Conservation (phyloP, 176 grass and related monocot species). For the Aegilops speltoides region DNA sequence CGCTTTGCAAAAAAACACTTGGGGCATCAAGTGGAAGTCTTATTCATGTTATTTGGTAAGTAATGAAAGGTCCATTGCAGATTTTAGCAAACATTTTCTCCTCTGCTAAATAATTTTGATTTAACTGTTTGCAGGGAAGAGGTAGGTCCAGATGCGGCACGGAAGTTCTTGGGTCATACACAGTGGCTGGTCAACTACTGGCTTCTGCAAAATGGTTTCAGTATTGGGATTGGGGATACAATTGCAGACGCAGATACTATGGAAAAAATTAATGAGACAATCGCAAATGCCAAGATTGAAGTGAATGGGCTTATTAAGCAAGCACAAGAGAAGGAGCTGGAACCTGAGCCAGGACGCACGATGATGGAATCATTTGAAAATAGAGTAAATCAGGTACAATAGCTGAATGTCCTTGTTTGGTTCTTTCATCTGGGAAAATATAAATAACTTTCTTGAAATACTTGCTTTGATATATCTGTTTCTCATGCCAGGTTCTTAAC, state of each 20-base stretch:
- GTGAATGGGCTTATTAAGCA: conserved; percentile 89
- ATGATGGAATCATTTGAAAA: conserved; percentile 99
- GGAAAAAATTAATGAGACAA: conserved; percentile 91
- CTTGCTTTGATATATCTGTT: conserved; percentile 16
- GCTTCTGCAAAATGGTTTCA: conserved; percentile 93
- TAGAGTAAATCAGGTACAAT: conserved; percentile 86
- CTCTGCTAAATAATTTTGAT: not conserved
- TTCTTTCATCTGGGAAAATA: not conserved
- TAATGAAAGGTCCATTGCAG: not conserved
- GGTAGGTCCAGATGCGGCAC: conserved; percentile 93
- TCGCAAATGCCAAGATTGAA: conserved; percentile 76
- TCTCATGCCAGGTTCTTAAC: conserved; percentile 71
- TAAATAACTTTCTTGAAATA: not conserved
- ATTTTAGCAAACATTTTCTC: not conserved
- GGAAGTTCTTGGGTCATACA: conserved; percentile 94
- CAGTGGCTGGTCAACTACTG: conserved; percentile 99
- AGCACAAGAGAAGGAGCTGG: conserved; percentile 60
- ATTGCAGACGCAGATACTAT: conserved; percentile 93
- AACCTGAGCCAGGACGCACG: conserved; percentile 94
- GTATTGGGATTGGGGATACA: conserved; percentile 97
- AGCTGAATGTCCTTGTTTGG: not conserved
- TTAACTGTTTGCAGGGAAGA: conserved; percentile 72
- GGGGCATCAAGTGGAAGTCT: conserved; percentile 78
- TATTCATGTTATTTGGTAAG: conserved; percentile 97
- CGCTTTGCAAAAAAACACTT: conserved; percentile 87